Base-by-base conservation (phyloP, 345 rosid species). In the Pistacia vera region DNA sequence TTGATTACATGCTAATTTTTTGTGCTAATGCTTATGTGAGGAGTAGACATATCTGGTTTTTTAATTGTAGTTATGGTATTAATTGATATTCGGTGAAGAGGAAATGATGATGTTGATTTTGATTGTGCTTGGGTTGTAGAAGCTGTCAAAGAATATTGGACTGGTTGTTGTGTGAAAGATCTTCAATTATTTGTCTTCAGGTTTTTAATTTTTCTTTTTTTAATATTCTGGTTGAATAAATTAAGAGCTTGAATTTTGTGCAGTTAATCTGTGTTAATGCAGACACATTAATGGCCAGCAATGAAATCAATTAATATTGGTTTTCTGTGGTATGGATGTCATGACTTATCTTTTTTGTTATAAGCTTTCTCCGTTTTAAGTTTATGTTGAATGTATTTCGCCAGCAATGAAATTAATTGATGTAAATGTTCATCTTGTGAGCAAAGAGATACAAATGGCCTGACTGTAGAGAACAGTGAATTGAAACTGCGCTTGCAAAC, bases 151-250 rank as follows among this genome's bases (percentile, higher is more conserved):
- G 25, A 22, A 22, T 22, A 22, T 78, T 95, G 82, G 97, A 93
- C 83, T 95, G 95, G 82, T 75, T 93, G 80, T 74, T 95, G 41
- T 81, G 77, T 17, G 98, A 95, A 66, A 85, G 97, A 77, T 88
- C 98, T 71, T 95, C 97, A 41, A 89, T 95, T 25, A 95, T 95
- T 59, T 93, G 97, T 74, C 94, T 95, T 5, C 98, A 93, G 98
- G 97, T 93, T 72, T 74, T 28, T 22, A 22, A 22, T 22, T 22
- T 22, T 22, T 22, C 25, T 22, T 22, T 22, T 22, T 22, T 22
- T 22, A 22, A 22, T 22, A 22, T 22, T 22, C 25, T 22, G 25
- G 25, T 22, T 22, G 25, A 22, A 22, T 22, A 22, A 22, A 22
- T 22, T 22, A 22, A 22, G 25, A 22, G 25, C 25, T 22, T 22